Conservation (phyloP, 768 basidiomycete species). For the Kwoniella botswanensis region DNA sequence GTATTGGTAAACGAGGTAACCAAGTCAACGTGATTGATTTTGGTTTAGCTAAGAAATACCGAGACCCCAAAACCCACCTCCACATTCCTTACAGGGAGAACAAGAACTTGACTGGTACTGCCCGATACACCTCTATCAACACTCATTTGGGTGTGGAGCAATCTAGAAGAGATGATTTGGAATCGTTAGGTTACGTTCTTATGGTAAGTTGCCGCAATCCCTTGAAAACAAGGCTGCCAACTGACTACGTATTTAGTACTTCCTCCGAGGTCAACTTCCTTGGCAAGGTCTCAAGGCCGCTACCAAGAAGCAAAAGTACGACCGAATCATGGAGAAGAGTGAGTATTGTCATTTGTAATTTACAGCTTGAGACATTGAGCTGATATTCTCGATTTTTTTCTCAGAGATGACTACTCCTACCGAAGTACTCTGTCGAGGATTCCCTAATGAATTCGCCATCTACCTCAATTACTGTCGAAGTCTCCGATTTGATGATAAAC, state of each 20-base stretch:
- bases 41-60: constrained; percentile 97
- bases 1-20: constrained; percentile 97
- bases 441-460: constrained; percentile 98
- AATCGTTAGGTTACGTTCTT: constrained; percentile 96
- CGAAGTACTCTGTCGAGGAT: constrained; percentile 93
- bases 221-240: not conserved
- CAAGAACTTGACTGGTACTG: constrained; percentile 99
- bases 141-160: constrained; percentile 97
- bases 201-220: constrained; percentile 64
- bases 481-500: constrained; percentile 99
- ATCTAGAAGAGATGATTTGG: constrained; percentile 95
- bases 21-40: constrained; percentile 82
- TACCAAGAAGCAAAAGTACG: constrained; percentile 99
- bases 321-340: constrained; percentile 99
- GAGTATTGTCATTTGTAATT: constrained; percentile 15
- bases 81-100: constrained; percentile 99
- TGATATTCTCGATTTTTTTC: not conserved
- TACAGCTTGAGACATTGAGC: no score
- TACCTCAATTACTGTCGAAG: constrained; percentile 99
- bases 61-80: constrained; percentile 98
- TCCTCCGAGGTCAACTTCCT: constrained; percentile 94
- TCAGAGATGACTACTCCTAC: constrained; percentile 86
- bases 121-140: constrained; percentile 99
- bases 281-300: constrained; percentile 99
- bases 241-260: constrained; percentile 64